Evolutionary conservation across 2,329 filamentous ascomycete genomes (phyloP).

Genomic region (Fusarium decemcellulare): DNA sequence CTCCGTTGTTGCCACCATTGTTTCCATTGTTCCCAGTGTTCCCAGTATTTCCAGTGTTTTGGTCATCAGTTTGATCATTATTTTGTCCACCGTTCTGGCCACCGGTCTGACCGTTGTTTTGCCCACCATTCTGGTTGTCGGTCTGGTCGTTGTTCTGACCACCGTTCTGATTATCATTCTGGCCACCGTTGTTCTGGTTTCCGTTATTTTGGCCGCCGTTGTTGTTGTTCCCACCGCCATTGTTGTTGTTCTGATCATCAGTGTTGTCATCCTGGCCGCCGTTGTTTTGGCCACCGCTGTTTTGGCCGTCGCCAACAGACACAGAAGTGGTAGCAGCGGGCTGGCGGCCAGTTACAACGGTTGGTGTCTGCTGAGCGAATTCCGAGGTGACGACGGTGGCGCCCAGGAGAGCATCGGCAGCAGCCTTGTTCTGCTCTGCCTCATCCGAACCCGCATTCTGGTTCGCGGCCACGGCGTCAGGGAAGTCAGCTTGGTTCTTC

Average conservation of each 20-base stretch:
- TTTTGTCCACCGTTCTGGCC: not conserved
- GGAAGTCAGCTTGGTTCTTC: slow-evolving; percentile 66
- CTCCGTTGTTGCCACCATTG: slow-evolving; percentile 1
- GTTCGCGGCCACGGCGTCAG: slow-evolving; percentile 57
- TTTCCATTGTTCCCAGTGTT: slow-evolving; percentile 4
- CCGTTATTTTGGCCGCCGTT: not conserved
- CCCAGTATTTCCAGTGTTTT: slow-evolving; percentile 1
- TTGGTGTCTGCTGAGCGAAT: slow-evolving; percentile 53
- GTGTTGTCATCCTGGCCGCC: not conserved
- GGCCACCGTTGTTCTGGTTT: not conserved
- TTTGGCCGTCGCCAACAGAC: slow-evolving; percentile 17
- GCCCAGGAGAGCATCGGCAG: slow-evolving; percentile 56
- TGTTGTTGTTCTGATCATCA: not conserved
- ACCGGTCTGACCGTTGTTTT: not conserved
- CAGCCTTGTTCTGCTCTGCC: slow-evolving; percentile 51
- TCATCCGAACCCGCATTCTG: slow-evolving; percentile 54
- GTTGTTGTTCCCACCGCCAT: slow-evolving; percentile 20
- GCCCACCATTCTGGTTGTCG: not conserved
- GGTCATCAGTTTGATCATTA: not conserved
- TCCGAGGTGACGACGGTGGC: slow-evolving; percentile 46
- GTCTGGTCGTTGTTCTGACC: not conserved
- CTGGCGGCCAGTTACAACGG: slow-evolving; percentile 37
- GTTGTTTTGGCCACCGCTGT: slow-evolving; percentile 21
- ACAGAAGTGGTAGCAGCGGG: slow-evolving; percentile 12
- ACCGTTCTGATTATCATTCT: not conserved